Evolutionary conservation across 2,329 filamentous ascomycete species (phyloP).

Genomic region (Tympanopsis confertula): DNA sequence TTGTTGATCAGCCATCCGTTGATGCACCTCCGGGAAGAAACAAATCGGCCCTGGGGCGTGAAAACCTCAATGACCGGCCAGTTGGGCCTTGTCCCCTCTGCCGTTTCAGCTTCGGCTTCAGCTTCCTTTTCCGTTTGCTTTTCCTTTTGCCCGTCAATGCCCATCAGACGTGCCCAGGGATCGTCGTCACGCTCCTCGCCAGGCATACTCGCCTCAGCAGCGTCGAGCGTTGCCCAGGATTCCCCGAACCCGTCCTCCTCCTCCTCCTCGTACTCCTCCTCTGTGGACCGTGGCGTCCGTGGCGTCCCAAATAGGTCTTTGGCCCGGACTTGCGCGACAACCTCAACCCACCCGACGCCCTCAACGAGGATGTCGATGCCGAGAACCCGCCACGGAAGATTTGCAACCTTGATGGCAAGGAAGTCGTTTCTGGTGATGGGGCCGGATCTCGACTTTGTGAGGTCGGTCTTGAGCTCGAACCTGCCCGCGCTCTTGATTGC

Average conservation of each 20-base stretch:
- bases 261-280: slow-evolving; percentile 7
- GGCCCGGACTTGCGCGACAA: slow-evolving; percentile 69
- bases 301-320: slow-evolving; percentile 26
- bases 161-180: slow-evolving; percentile 3
- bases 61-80: slow-evolving; percentile 76
- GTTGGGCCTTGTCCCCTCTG: slow-evolving; percentile 15
- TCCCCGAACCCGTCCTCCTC: slow-evolving; percentile 6
- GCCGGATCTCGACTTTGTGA: slow-evolving; percentile 68
- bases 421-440: slow-evolving; percentile 56
- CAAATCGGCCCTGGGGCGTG: slow-evolving; percentile 70
- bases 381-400: slow-evolving; percentile 69
- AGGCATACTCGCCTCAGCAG: slow-evolving; percentile 5
- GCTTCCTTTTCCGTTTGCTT: slow-evolving; percentile 7
- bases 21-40: slow-evolving; percentile 57
- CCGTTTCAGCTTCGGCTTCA: slow-evolving; percentile 6
- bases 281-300: slow-evolving; percentile 8
- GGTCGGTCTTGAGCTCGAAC: slow-evolving; percentile 68
- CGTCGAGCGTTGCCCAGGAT: slow-evolving; percentile 4
- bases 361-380: slow-evolving; percentile 80
- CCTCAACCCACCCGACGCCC: slow-evolving; percentile 85
- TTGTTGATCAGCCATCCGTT: slow-evolving; percentile 58
- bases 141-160: slow-evolving; percentile 10
- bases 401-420: slow-evolving; percentile 49
- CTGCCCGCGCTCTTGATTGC: slow-evolving; percentile 60
- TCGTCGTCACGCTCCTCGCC: slow-evolving; percentile 4